phyloP scores from a whole-genome alignment of 1,284 basidiomycete genomes.

The Pisolithus thermaeus region DNA sequence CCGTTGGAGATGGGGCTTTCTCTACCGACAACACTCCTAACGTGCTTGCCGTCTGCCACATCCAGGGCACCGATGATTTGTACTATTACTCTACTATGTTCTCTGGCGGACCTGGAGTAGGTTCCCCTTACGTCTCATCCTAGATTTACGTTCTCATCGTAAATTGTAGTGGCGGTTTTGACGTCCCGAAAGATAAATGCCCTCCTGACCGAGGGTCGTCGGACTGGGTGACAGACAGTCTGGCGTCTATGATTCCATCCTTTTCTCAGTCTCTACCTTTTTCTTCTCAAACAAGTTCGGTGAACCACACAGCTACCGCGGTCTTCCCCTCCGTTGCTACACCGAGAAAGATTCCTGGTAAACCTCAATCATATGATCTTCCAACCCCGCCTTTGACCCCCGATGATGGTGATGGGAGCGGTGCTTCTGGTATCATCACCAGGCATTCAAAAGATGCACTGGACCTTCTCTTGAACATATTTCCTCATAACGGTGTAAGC shows the following conservation, averaged over 20 bases:
- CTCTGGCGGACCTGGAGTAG: conserved; percentile 81
- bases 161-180: conserved; percentile 78
- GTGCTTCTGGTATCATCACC: conserved; percentile 28
- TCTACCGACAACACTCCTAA: conserved; percentile 70
- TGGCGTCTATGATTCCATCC: conserved; percentile 56
- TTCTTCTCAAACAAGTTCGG: conserved; percentile 29
- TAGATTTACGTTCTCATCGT: conserved; percentile 5
- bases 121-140: conserved; percentile 22
- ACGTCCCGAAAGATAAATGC: conserved; percentile 81
- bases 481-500: conserved; percentile 61
- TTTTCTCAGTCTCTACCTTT: conserved; percentile 35
- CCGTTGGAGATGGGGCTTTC: conserved; percentile 91
- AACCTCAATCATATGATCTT: conserved; percentile 29
- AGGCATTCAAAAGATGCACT: conserved; percentile 56
- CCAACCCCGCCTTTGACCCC: conserved; percentile 36
- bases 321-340: conserved; percentile 24
- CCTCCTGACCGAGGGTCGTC: conserved; percentile 88
- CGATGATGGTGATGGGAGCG: conserved; percentile 27
- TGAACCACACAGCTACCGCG: conserved; percentile 27
- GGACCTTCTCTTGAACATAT: conserved; percentile 69
- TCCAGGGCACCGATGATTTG: conserved; percentile 71
- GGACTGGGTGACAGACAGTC: conserved; percentile 86
- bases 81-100: conserved; percentile 86
- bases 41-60: conserved; percentile 77
- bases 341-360: conserved; percentile 42